Evolutionary conservation across 2,329 filamentous ascomycete genomes (phyloP), one percentile per base, ranked within the genome.

Genomic region (Colletotrichum echinochloae): DNA sequence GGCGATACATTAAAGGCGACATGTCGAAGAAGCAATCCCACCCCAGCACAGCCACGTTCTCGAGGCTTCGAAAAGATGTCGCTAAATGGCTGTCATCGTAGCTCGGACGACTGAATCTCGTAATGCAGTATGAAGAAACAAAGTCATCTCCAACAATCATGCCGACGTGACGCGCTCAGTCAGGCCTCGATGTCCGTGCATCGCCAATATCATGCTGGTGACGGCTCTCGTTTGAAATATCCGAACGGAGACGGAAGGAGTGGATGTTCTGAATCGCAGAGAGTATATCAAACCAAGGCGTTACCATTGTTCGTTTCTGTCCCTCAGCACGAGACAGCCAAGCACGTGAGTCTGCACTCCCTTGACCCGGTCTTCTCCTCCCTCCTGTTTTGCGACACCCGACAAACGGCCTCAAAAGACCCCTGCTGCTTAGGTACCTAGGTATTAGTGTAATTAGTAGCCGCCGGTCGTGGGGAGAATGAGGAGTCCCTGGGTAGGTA

Each of bases 71-170:
- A 30, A 49, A 49, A 49, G 16, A 48, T n/a, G 33, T 46, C 37
- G 30, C 11, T 12, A n/a, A 37, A 23, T 55, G 55, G 55, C 46
- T 37, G 41, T 54, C 35, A 49, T 52, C 41, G 37, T 35, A 39
- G 28, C 55, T 14, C 46, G 39, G 33, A 28, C 39, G 11, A 23
- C 14, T 5, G 18, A 14, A 57, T 59, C 35, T 68, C 60, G 46
- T 54, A 65, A 59, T 59, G 35, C 55, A 49, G 14, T 39, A 51
- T 37, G 44, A 59, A 66, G 41, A 37, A 49, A 39, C 56, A 51
- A 51, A 33, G 39, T 18, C 35, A 54, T 41, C 33, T 6, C 8
- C 23, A 41, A 49, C 2, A 61, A 8, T 46, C 26, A 14, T 59
- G 12, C 18, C n/a, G 37, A 12, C n/a, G 23, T 30, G 20, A 23